These are phyloP conservation scores for Penicillium olsonii DNA, from an alignment of 2,329 filamentous ascomycete species.

Conservation along the genomic window DNA sequence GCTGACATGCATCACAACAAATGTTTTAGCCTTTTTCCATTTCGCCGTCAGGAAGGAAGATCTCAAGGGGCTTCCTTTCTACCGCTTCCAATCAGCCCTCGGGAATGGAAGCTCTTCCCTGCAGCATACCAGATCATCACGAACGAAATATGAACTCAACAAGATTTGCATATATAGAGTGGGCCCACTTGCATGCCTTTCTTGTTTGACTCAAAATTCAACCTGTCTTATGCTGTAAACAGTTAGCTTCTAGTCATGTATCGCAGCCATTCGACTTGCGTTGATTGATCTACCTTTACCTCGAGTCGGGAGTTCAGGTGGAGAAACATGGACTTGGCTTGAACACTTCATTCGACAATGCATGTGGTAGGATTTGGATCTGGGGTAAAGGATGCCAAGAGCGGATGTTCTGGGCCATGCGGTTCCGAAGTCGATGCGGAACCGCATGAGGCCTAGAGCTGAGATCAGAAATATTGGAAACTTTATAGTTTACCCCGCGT, in stretches of 20 bases:
- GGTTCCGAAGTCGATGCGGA: slow-evolving; percentile 12
- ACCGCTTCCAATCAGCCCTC: background rate
- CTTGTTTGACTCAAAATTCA: too few species aligned
- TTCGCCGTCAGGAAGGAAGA: background rate
- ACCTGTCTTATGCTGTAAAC: too few species aligned
- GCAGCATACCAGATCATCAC: background rate
- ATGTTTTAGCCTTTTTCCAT: background rate
- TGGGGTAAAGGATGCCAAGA: background rate
- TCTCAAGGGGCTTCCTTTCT: background rate
- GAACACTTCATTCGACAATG: background rate
- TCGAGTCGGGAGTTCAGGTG: background rate
- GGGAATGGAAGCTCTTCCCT: background rate
- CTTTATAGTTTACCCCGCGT: background rate
- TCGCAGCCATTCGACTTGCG: too few species aligned
- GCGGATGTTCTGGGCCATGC: background rate
- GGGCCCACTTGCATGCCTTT: too few species aligned
- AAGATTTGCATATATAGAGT: too few species aligned
- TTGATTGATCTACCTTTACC: background rate
- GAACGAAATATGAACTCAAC: background rate
- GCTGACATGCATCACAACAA: background rate
- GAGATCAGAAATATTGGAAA: background rate
- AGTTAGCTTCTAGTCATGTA: too few species aligned
- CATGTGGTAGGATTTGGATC: background rate
- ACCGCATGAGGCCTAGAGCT: slow-evolving; percentile 3
- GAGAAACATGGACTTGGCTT: background rate